Percentiles rank a stretch among this genome's conserved stretches.
Evolutionary conservation across 2,329 filamentous ascomycete species (phyloP).

Genomic region (Clonostachys rhizophaga): DNA sequence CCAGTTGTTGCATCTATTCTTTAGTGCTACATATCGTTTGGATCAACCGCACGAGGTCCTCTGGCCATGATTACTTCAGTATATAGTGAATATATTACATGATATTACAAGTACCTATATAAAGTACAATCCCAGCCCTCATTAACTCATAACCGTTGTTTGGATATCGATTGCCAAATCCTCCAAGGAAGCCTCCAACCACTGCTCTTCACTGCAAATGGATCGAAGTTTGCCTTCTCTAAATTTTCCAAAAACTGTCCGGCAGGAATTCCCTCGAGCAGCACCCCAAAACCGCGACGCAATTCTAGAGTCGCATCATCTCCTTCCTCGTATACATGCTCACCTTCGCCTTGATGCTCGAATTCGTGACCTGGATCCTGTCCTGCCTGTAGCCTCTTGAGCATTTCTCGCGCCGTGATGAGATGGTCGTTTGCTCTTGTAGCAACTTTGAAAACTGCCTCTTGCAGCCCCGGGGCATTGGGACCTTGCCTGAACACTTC

Average conservation of each 20-base stretch:
- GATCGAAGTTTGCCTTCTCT: constrained; percentile 79
- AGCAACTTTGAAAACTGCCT: constrained; percentile 88
- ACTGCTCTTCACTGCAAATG: constrained; percentile 58
- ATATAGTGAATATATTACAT: not conserved
- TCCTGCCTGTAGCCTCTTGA: constrained; percentile 72
- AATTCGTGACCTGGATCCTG: constrained; percentile 78
- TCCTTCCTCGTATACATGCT: constrained; percentile 42
- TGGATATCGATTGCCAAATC: constrained; percentile 49
- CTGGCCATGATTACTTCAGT: too few relatives aligned
- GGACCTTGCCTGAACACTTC: constrained; percentile 80
- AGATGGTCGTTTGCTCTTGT: constrained; percentile 94
- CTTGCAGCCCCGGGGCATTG: constrained; percentile 73
- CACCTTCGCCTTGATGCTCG: constrained; percentile 78
- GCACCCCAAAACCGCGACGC: constrained; percentile 67
- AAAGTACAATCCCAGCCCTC: not conserved
- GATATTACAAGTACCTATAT: constrained; percentile 25
- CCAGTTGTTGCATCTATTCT: too few relatives aligned
- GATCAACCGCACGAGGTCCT: too few relatives aligned
- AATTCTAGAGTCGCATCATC: constrained; percentile 34
- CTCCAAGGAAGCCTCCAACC: constrained; percentile 85
- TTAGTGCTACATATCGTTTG: too few relatives aligned
- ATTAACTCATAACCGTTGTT: constrained; percentile 36
- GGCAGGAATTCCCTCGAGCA: constrained; percentile 76
- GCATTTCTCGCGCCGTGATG: constrained; percentile 89
- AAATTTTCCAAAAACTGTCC: constrained; percentile 73